phyloP scores from a whole-genome alignment of 73 alveolate genomes.

The Halteria grandinella region DNA sequence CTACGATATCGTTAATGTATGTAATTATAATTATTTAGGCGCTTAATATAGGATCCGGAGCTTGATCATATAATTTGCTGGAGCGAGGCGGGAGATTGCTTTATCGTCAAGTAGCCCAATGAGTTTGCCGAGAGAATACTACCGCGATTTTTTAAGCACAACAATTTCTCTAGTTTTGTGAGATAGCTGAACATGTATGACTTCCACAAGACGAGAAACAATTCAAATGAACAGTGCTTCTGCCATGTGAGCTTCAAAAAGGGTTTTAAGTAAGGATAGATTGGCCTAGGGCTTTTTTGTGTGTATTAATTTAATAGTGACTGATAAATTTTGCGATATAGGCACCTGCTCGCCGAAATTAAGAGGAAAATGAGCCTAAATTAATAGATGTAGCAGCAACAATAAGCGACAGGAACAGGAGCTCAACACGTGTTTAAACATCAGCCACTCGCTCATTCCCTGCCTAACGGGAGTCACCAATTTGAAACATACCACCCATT shows the following conservation, averaged over 20 bases:
- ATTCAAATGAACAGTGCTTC: slow-evolving; percentile 77
- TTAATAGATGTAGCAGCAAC: no score
- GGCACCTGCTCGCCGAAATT: slow-evolving; percentile 41
- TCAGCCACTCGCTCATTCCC: no score
- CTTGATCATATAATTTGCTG: slow-evolving; percentile 91
- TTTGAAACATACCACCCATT: no score
- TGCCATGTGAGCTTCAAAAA: slow-evolving; percentile 55
- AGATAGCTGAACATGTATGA: slow-evolving; percentile 97
- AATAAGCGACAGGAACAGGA: no score
- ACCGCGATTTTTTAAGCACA: slow-evolving; percentile 95
- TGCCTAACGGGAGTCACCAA: no score
- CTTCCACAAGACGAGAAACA: slow-evolving; percentile 89
- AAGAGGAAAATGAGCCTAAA: no score
- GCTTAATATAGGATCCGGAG: no score
- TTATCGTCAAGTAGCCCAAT: slow-evolving; percentile 83
- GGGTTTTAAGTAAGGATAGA: slow-evolving; percentile 45
- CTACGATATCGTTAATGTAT: slow-evolving; percentile 64
- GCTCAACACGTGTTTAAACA: no score
- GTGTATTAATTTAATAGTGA: not conserved
- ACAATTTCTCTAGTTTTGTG: slow-evolving; percentile 95
- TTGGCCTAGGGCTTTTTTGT: no score
- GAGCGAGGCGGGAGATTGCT: slow-evolving; percentile 93
- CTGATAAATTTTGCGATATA: no score
- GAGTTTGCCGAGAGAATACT: slow-evolving; percentile 92
- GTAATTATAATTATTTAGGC: not conserved